Percentiles rank a stretch among this genome's conserved stretches.
These are phyloP conservation scores for Diophrys sp. DNA, from an alignment of 73 alveolate species.

Conservation along the genomic window DNA sequence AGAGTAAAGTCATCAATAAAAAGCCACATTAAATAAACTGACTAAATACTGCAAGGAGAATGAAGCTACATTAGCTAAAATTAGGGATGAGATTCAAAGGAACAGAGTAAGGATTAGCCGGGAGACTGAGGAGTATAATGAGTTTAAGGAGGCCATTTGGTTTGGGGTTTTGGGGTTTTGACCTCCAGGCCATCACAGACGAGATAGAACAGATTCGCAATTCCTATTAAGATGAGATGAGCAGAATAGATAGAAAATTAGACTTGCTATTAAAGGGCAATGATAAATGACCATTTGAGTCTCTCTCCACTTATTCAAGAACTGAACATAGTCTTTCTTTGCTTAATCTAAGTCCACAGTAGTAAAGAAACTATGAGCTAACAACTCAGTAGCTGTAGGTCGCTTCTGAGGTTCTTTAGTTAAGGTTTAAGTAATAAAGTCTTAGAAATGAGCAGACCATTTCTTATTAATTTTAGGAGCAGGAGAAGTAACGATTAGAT, in stretches of 20 bases:
- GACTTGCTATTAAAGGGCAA: not conserved
- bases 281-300: slow-evolving; percentile 25
- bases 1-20: too few species aligned
- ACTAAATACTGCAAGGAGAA: not conserved
- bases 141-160: not conserved
- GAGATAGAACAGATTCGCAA: not conserved
- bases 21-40: not conserved
- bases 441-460: not conserved
- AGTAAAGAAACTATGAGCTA: slow-evolving; percentile 34
- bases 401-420: slow-evolving; percentile 36
- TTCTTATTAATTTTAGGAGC: not conserved
- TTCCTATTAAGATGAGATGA: not conserved
- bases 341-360: not conserved
- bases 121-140: not conserved
- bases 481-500: not conserved
- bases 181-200: too few species aligned
- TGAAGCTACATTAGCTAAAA: not conserved
- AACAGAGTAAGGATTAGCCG: not conserved
- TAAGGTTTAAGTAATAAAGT: slow-evolving; percentile 27
- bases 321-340: not conserved
- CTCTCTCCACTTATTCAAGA: too few species aligned
- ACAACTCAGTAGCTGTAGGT: slow-evolving; percentile 40
- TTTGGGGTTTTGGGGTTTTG: too few species aligned
- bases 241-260: not conserved
- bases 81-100: not conserved